phyloP scores from a whole-genome alignment of 148 eudicot genomes.

The Chenopodium suecicum region DNA sequence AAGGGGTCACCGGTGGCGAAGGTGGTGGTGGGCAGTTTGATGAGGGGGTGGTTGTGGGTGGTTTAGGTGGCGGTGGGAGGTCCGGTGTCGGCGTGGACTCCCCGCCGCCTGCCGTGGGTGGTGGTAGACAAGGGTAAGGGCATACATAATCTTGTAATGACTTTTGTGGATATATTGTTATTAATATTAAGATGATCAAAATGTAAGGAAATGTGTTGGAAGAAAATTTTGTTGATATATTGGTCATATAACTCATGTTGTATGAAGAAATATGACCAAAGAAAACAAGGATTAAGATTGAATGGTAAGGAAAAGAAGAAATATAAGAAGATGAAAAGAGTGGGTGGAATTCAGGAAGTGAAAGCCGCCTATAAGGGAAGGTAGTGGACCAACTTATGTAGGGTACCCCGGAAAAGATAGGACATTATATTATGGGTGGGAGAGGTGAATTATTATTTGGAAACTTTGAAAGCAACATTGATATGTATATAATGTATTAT shows the following conservation, averaged over 20 bases:
- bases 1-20: conserved; percentile 11
- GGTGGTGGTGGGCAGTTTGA: conserved; percentile 37
- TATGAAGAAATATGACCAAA: background rate
- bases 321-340: conserved; percentile 4
- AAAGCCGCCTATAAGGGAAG: conserved; percentile 4
- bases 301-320: background rate
- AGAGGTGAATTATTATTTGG: conserved; percentile 17
- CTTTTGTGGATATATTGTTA: conserved; percentile 17
- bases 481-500: background rate
- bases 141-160: conserved; percentile 36
- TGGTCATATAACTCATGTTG: conserved; percentile 20
- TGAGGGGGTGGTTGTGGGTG: conserved; percentile 19
- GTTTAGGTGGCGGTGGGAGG: conserved; percentile 21
- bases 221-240: background rate
- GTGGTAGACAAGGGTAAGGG: conserved; percentile 38
- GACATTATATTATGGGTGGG: conserved; percentile 24
- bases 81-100: conserved; percentile 18
- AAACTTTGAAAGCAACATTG: conserved; percentile 27
- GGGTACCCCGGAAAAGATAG: conserved; percentile 11
- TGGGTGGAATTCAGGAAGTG: background rate
- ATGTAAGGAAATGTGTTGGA: background rate
- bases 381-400: conserved; percentile 10
- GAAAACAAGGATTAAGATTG: background rate
- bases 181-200: conserved; percentile 9
- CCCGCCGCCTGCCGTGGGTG: conserved; percentile 10